These are phyloP conservation scores for Testicularia cyperi DNA, from an alignment of 1,284 basidiomycete species.

Conservation along the genomic window DNA sequence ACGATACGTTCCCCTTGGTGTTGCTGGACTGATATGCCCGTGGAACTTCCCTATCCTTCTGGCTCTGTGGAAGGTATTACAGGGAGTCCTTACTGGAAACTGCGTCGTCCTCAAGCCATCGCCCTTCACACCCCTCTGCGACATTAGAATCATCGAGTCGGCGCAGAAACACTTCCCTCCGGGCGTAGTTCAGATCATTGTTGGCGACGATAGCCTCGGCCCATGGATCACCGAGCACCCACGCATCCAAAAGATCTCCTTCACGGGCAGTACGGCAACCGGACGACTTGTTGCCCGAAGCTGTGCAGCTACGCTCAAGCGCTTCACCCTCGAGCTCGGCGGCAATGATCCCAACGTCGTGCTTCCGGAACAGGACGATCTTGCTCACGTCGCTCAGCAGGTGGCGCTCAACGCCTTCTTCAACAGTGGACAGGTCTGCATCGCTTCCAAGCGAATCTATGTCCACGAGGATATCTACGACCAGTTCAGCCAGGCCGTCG, in stretches of 20 bases:
- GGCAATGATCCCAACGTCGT: conserved; percentile 35
- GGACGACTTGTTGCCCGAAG: conserved; percentile 29
- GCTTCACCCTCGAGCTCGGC: conserved; percentile 41
- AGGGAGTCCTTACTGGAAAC: conserved; percentile 36
- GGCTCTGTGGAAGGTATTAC: conserved; percentile 32
- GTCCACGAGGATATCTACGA: conserved; percentile 45
- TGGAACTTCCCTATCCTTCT: conserved; percentile 43
- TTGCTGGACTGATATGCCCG: conserved; percentile 33
- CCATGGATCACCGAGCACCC: conserved; percentile 37
- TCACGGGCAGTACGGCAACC: conserved; percentile 33
- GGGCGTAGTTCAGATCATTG: conserved; percentile 33
- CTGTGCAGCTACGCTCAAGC: conserved; percentile 38
- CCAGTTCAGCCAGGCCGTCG: conserved; percentile 18
- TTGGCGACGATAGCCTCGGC: conserved; percentile 31
- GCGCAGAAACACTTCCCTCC: conserved; percentile 37
- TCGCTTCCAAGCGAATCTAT: conserved; percentile 34
- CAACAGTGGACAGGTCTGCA: conserved; percentile 39
- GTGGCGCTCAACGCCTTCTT: conserved; percentile 19
- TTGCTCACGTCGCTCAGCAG: conserved; percentile 10
- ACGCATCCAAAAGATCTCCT: conserved; percentile 35
- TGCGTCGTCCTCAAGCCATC: conserved; percentile 42
- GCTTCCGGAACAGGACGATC: conserved; percentile 12
- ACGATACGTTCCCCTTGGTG: conserved; percentile 27
- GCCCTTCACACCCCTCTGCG: conserved; percentile 38
- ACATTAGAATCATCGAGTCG: conserved; percentile 30